These are phyloP conservation scores for Rhynchospora tenuis DNA, from an alignment of 176 grass and related monocot species.

Conservation along the genomic window DNA sequence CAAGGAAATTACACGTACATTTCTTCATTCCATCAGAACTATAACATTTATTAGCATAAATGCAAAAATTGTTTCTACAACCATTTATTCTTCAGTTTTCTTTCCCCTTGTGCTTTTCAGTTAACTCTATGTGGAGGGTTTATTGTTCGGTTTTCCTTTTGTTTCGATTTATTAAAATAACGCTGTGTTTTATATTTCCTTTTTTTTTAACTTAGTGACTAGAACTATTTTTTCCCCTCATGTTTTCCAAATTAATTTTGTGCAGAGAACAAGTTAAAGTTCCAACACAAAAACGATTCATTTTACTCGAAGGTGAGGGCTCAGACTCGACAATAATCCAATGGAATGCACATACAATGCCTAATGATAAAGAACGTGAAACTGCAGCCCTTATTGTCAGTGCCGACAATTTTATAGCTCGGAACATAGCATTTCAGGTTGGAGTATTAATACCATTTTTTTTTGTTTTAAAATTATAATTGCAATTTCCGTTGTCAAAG, in stretches of 20 bases:
- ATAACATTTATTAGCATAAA: too few relatives aligned
- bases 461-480: neutral
- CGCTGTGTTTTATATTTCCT: too few relatives aligned
- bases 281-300: conserved; percentile 14
- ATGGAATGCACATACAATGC: conserved; percentile 8
- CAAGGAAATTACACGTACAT: conserved; percentile 24
- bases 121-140: neutral
- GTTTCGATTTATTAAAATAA: too few relatives aligned
- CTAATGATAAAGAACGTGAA: neutral
- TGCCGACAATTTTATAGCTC: conserved; percentile 22
- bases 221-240: neutral
- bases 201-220: too few relatives aligned
- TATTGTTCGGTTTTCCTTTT: too few relatives aligned
- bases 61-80: neutral
- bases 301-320: conserved; percentile 21
- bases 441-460: neutral
- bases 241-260: neutral
- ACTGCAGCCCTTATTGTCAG: conserved; percentile 3
- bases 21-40: neutral
- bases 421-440: conserved; percentile 24
- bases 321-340: conserved; percentile 2
- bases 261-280: conserved; percentile 24
- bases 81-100: neutral
- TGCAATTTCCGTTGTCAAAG: neutral
- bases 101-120: neutral